phyloP scores from a whole-genome alignment of 768 basidiomycete species.

The Lactarius trivialis region DNA sequence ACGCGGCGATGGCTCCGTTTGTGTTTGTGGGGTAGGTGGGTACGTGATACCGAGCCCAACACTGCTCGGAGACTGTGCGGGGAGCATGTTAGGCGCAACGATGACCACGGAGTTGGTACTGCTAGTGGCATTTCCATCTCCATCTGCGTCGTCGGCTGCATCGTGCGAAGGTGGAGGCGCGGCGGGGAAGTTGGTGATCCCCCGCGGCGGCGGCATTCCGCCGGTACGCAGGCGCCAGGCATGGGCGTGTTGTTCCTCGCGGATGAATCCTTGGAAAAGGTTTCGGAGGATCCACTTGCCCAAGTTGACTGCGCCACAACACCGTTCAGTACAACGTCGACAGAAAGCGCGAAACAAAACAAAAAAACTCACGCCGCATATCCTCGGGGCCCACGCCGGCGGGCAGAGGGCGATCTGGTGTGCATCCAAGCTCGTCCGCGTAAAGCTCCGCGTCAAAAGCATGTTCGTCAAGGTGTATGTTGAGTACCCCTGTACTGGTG shows the following conservation, averaged over 20 bases:
- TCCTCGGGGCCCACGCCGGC: slow-evolving; percentile 69
- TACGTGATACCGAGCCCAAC: slow-evolving; percentile 16
- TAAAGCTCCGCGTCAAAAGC: slow-evolving; percentile 96
- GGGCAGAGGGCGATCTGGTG: slow-evolving; percentile 24
- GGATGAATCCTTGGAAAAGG: slow-evolving; percentile 72
- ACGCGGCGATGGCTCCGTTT: slow-evolving; percentile 25
- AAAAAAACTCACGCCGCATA: slow-evolving; percentile 55
- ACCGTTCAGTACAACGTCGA: neutral
- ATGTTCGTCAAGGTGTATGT: slow-evolving; percentile 79
- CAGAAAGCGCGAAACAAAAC: slow-evolving; percentile 5
- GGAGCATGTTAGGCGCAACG: slow-evolving; percentile 54
- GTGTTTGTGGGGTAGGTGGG: neutral
- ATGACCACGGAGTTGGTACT: slow-evolving; percentile 41
- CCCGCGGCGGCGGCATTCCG: neutral
- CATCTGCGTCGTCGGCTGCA: neutral
- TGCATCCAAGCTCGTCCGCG: slow-evolving; percentile 82
- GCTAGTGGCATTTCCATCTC: slow-evolving; percentile 16
- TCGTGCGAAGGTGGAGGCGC: slow-evolving; percentile 3
- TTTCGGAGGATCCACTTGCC: slow-evolving; percentile 90
- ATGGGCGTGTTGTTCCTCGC: slow-evolving; percentile 49
- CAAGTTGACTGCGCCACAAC: slow-evolving; percentile 59
- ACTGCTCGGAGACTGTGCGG: slow-evolving; percentile 51
- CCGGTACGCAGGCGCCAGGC: slow-evolving; percentile 23
- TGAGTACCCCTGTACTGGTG: slow-evolving; percentile 82
- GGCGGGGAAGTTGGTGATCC: neutral